A percentile compares a stretch with the other conserved stretches of the same genome.
phyloP scores from a whole-genome alignment of 495 filamentous ascomycete genomes.

The Aspergillus carlsbadensis region DNA sequence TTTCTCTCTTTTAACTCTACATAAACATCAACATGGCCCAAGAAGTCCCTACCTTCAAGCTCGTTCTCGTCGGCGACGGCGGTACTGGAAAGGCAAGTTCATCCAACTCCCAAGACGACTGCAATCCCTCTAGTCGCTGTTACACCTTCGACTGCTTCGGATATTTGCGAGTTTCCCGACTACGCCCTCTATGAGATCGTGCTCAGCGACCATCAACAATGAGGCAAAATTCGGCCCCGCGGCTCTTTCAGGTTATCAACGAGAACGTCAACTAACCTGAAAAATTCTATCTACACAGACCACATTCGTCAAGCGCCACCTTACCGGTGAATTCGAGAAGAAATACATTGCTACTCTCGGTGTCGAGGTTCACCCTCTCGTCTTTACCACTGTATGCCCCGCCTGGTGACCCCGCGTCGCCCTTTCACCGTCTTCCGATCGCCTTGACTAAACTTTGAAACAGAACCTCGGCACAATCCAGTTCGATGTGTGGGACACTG shows the following conservation, averaged over 20 bases:
- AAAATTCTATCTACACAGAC: conserved; percentile 59
- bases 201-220: conserved; percentile 31
- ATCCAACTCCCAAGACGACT: neutral
- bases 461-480: conserved; percentile 95
- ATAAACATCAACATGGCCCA: conserved; percentile 59
- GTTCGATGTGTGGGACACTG: conserved; percentile 99
- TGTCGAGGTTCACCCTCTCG: conserved; percentile 97
- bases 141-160: neutral
- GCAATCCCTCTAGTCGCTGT: neutral
- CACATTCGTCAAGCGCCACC: conserved; percentile 99
- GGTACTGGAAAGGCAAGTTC: conserved; percentile 96
- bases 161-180: neutral
- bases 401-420: conserved; percentile 32
- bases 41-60: conserved; percentile 83
- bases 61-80: conserved; percentile 99
- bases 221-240: conserved; percentile 27
- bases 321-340: conserved; percentile 99
- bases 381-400: conserved; percentile 84
- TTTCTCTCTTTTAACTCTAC: conserved; percentile 20
- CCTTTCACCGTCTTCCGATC: conserved; percentile 14
- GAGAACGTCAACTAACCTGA: conserved; percentile 29
- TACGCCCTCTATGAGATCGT: conserved; percentile 10
- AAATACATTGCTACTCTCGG: conserved; percentile 99
- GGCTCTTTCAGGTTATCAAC: conserved; percentile 16
- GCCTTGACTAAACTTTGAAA: conserved; percentile 39